phyloP scores from a whole-genome alignment of 495 filamentous ascomycete species.

The Penicillium desertorum region DNA sequence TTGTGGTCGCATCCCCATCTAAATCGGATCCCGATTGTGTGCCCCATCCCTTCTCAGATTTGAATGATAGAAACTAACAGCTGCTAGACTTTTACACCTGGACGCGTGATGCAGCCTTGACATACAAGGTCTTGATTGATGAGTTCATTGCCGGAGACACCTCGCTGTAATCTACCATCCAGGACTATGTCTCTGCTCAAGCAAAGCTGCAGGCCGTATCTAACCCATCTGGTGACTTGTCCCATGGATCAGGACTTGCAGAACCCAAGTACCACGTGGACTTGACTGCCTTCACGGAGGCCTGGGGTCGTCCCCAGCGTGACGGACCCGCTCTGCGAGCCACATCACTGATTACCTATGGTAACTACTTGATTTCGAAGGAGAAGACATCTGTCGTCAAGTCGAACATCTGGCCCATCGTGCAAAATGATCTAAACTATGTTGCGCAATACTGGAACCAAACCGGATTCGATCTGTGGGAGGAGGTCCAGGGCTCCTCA shows the following conservation, averaged over 20 bases:
- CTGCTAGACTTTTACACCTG: slow-evolving; percentile 59
- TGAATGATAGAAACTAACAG: neutral
- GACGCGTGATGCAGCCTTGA: slow-evolving; percentile 60
- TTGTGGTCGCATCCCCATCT: slow-evolving; percentile 57
- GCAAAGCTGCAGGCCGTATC: slow-evolving; percentile 49
- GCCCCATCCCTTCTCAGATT: slow-evolving; percentile 9
- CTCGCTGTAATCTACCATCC: slow-evolving; percentile 47
- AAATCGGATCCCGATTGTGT: slow-evolving; percentile 55
- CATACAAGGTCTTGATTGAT: slow-evolving; percentile 53
- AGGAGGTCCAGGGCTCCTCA: slow-evolving; percentile 61
- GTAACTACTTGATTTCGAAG: slow-evolving; percentile 35
- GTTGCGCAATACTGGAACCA: slow-evolving; percentile 69
- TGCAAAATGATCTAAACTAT: slow-evolving; percentile 60
- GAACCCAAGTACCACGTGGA: slow-evolving; percentile 64
- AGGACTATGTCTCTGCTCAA: slow-evolving; percentile 57
- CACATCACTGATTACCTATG: slow-evolving; percentile 45
- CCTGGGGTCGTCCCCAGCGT: slow-evolving; percentile 47
- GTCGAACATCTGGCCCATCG: slow-evolving; percentile 52
- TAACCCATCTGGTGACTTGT: slow-evolving; percentile 47
- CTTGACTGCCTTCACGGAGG: slow-evolving; percentile 50
- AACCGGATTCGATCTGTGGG: slow-evolving; percentile 62
- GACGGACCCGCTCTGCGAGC: slow-evolving; percentile 2
- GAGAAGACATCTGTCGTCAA: slow-evolving; percentile 42
- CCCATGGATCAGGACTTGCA: slow-evolving; percentile 52
- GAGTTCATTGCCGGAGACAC: slow-evolving; percentile 47